These are phyloP conservation scores for Xerocomus minutiporus DNA, from an alignment of 1,284 basidiomycete species.

Conservation along the genomic window DNA sequence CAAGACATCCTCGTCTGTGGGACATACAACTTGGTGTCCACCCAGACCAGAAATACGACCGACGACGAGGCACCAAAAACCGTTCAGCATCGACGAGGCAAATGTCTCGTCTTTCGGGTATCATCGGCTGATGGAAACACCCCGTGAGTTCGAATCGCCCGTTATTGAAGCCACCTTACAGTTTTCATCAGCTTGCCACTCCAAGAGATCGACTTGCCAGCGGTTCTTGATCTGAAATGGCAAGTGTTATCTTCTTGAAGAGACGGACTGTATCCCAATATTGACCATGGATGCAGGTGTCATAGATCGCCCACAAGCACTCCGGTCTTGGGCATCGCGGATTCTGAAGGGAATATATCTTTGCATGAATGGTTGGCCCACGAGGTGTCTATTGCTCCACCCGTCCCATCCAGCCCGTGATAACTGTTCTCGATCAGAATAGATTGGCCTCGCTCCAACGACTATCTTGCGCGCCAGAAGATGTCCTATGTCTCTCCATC, in stretches of 20 bases:
- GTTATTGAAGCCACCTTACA: not conserved
- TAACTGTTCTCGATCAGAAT: constrained; percentile 33
- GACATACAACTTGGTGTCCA: constrained; percentile 69
- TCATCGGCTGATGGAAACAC: constrained; percentile 1
- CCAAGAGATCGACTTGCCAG: constrained; percentile 71
- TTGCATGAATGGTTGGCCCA: constrained; percentile 52
- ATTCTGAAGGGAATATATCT: constrained; percentile 77
- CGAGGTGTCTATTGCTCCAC: constrained; percentile 38
- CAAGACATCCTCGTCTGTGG: constrained; percentile 78
- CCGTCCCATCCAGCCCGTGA: not conserved
- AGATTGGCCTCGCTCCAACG: constrained; percentile 44
- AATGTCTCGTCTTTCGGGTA: constrained; percentile 66
- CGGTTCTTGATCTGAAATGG: constrained; percentile 94
- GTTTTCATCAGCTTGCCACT: constrained; percentile 49
- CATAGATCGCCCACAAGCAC: constrained; percentile 41
- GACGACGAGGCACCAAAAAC: constrained; percentile 2
- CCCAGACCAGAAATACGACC: not conserved
- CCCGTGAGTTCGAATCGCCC: constrained; percentile 9
- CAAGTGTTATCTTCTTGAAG: constrained; percentile 27
- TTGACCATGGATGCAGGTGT: constrained; percentile 42
- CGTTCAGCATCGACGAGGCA: constrained; percentile 48
- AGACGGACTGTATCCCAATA: not conserved
- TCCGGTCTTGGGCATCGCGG: constrained; percentile 66
- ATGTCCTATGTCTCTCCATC: constrained; percentile 76
- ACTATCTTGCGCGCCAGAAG: constrained; percentile 54